Evolutionary conservation across 305 asterid species (phyloP).

Genomic region (Plantago lanceolata): DNA sequence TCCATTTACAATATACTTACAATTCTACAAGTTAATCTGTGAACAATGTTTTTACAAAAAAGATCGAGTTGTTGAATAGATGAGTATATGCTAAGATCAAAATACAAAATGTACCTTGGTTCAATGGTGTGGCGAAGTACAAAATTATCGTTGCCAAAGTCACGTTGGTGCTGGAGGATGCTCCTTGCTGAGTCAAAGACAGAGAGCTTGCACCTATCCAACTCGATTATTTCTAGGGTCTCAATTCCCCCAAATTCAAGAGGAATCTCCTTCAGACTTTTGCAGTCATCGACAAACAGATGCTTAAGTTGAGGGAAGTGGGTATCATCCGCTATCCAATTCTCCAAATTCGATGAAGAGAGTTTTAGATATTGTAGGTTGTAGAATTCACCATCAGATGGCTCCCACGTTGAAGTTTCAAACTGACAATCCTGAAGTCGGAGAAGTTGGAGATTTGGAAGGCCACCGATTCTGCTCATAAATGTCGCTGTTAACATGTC

Average conservation of each 20-base stretch:
- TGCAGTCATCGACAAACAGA: not conserved
- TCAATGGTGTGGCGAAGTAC: not conserved
- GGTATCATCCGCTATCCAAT: slow-evolving; percentile 1
- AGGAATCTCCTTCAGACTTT: not conserved
- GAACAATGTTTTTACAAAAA: too few relatives aligned
- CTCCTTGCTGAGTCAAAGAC: not conserved
- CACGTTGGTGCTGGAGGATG: not conserved
- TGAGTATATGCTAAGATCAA: too few relatives aligned
- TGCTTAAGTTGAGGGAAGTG: not conserved
- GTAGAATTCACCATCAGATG: too few relatives aligned
- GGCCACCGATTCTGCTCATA: not conserved
- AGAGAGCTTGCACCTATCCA: not conserved
- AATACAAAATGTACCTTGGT: too few relatives aligned
- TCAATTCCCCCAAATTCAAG: not conserved
- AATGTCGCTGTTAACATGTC: not conserved
- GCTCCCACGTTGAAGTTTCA: not conserved
- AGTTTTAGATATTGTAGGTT: too few relatives aligned
- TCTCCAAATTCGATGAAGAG: too few relatives aligned
- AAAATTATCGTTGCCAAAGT: not conserved
- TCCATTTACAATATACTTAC: too few relatives aligned
- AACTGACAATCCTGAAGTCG: not conserved
- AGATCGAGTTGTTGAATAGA: too few relatives aligned
- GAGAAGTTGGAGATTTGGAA: not conserved
- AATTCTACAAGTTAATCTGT: too few relatives aligned
- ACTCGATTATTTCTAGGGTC: not conserved